A percentile compares a stretch with the other conserved stretches of the same genome.
Evolutionary conservation across 768 basidiomycete species (phyloP).

Genomic region (Cyathus striatus): DNA sequence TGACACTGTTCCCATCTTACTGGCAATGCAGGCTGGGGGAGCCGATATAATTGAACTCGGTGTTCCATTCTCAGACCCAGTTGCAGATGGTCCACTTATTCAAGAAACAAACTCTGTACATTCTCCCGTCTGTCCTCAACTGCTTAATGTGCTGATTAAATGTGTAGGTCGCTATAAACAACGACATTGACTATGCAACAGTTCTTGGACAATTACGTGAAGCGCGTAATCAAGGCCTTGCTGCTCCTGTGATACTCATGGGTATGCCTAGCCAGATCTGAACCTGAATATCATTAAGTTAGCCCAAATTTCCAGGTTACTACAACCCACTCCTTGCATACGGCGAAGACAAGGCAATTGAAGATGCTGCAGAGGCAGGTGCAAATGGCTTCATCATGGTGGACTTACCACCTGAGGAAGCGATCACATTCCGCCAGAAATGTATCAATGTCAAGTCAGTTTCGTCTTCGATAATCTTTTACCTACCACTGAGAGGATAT

Average conservation of each 20-base stretch:
- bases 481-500: constrained; percentile 4
- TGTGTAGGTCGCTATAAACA: constrained; percentile 74
- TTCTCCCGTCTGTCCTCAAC: constrained; percentile 7
- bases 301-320: constrained; percentile 63
- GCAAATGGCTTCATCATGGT: constrained; percentile 98
- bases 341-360: constrained; percentile 90
- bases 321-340: constrained; percentile 96
- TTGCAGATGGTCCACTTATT: constrained; percentile 91
- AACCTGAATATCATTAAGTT: too few species aligned
- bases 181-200: constrained; percentile 70
- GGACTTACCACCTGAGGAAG: constrained; percentile 97
- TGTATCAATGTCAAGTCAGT: constrained; percentile 77
- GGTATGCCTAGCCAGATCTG: too few species aligned
- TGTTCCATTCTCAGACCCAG: constrained; percentile 93
- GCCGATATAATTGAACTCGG: constrained; percentile 95
- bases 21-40: constrained; percentile 92
- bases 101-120: constrained; percentile 90
- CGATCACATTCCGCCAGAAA: constrained; percentile 83
- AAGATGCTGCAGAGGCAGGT: constrained; percentile 83
- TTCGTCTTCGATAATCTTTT: background rate
- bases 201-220: constrained; percentile 73
- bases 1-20: constrained; percentile 82
- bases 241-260: constrained; percentile 88
- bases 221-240: constrained; percentile 79
- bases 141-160: constrained; percentile 7